Conservation (phyloP, 768 basidiomycete species). For the Calocybe cyanea region DNA sequence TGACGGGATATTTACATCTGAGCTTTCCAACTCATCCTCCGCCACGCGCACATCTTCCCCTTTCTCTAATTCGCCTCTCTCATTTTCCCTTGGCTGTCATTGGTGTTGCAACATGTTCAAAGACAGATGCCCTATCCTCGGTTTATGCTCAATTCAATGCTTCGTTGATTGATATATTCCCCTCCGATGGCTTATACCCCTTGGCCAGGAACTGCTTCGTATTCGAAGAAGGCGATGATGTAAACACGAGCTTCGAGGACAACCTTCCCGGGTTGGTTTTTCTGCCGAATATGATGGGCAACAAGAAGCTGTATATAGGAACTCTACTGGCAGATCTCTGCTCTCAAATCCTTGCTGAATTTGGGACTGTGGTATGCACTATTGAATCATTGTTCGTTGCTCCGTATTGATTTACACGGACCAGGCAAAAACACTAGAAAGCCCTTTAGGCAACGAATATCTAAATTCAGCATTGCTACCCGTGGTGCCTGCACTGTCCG, state of each 20-base stretch:
- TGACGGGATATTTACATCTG: constrained; percentile 80
- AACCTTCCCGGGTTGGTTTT: constrained; percentile 63
- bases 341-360: constrained; percentile 80
- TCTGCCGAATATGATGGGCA: constrained; percentile 83
- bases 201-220: constrained; percentile 81
- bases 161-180: constrained; percentile 61
- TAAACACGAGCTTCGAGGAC: constrained; percentile 53
- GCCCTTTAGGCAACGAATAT: constrained; percentile 81
- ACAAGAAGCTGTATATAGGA: constrained; percentile 84
- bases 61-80: constrained; percentile 74
- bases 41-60: constrained; percentile 58
- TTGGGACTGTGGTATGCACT: constrained; percentile 73
- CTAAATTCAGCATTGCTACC: constrained; percentile 70
- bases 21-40: constrained; percentile 74
- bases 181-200: constrained; percentile 65
- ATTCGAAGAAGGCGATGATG: constrained; percentile 71
- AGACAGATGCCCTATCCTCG: constrained; percentile 46
- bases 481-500: constrained; percentile 52
- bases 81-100: constrained; percentile 86
- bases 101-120: constrained; percentile 74
- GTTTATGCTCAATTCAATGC: constrained; percentile 66
- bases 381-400: neutral
- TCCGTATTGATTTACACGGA: constrained; percentile 7
- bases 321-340: constrained; percentile 87
- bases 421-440: constrained; percentile 77